A percentile compares a stretch with the other conserved stretches of the same genome.
phyloP scores from a whole-genome alignment of 2,329 filamentous ascomycete species.

The Fusarium devonianum region DNA sequence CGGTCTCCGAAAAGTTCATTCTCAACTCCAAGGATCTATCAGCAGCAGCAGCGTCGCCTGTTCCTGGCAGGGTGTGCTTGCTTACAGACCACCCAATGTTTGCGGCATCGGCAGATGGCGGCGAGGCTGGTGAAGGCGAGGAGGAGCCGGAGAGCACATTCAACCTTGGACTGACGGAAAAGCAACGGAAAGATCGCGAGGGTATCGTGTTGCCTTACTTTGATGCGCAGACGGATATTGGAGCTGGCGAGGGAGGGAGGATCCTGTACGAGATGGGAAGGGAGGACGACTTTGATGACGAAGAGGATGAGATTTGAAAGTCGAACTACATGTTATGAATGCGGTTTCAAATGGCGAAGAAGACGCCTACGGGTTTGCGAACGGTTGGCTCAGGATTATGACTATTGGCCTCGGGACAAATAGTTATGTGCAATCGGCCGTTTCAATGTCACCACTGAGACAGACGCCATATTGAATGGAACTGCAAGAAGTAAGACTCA shows the following conservation, averaged over 20 bases:
- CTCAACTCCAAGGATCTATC: constrained; percentile 46
- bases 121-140: constrained; percentile 51
- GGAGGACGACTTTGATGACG: constrained; percentile 96
- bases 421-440: too few species aligned
- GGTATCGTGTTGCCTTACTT: constrained; percentile 94
- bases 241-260: constrained; percentile 83
- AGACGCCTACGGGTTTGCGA: too few species aligned
- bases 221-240: constrained; percentile 86
- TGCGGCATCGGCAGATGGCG: constrained; percentile 51
- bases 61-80: constrained; percentile 57
- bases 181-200: constrained; percentile 85
- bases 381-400: too few species aligned
- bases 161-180: constrained; percentile 84
- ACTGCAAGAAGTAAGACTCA: too few species aligned
- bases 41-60: constrained; percentile 1
- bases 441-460: too few species aligned
- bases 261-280: constrained; percentile 97
- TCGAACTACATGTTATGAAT: too few species aligned
- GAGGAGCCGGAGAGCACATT: constrained; percentile 79
- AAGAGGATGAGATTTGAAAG: constrained; percentile 91
- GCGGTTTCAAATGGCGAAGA: too few species aligned
- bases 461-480: too few species aligned
- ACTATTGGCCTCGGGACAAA: too few species aligned
- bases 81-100: constrained; percentile 81
- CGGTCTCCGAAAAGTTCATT: constrained; percentile 73